Evolutionary conservation across 192 early-diverging fungal genomes (phyloP).

Genomic region (Bifiguratus adelaidae): DNA sequence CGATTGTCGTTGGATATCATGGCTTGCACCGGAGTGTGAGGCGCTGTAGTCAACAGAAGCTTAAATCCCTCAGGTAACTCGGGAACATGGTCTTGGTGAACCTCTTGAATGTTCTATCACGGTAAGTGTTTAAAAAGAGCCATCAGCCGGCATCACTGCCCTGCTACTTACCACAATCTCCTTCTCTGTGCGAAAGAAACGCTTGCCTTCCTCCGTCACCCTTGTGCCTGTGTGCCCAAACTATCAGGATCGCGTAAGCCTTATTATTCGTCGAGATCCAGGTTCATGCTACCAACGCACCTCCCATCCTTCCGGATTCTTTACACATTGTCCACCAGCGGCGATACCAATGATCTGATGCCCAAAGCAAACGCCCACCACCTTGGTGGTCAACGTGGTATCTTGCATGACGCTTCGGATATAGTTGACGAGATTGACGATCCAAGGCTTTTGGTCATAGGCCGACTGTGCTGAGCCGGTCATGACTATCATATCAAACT

Average conservation of each 20-base stretch:
- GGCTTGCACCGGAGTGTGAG: conserved; percentile 43
- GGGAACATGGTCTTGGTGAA: conserved; percentile 62
- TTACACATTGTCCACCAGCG: conserved; percentile 37
- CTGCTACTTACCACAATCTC: conserved; percentile 12
- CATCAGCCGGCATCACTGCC: no score
- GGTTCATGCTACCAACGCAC: no score
- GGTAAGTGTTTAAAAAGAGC: background rate
- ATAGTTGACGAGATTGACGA: conserved; percentile 40
- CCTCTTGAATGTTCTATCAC: conserved; percentile 40
- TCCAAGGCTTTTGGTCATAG: conserved; percentile 61
- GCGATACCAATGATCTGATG: conserved; percentile 74
- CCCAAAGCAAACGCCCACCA: conserved; percentile 76
- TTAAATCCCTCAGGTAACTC: conserved; percentile 49
- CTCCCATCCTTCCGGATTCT: conserved; percentile 68
- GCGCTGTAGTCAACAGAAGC: conserved; percentile 34
- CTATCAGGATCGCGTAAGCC: no score
- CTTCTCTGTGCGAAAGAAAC: conserved; percentile 12
- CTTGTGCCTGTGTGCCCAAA: conserved; percentile 26
- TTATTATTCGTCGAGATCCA: no score
- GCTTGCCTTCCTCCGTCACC: conserved; percentile 23
- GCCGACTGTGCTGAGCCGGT: conserved; percentile 48
- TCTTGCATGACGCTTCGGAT: conserved; percentile 21
- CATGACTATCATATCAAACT: conserved; percentile 39
- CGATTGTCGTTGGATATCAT: conserved; percentile 42
- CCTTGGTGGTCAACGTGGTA: conserved; percentile 21